These are phyloP conservation scores for Colletotrichum spaethianum DNA, from an alignment of 2,329 filamentous ascomycete species.

Conservation along the genomic window DNA sequence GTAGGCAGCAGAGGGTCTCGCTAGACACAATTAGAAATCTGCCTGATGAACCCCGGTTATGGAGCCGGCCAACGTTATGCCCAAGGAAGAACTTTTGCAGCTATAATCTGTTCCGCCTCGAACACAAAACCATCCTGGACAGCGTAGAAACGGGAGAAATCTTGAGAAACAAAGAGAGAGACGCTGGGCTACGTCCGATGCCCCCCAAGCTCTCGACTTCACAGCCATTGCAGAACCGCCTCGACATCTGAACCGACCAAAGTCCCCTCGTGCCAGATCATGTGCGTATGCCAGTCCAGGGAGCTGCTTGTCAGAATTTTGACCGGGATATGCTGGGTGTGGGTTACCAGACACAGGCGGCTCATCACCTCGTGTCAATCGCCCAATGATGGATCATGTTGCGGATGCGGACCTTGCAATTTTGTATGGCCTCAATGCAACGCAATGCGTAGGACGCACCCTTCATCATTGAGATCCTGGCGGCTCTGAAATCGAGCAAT, in stretches of 20 bases:
- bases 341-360: neutral
- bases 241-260: slow-evolving; percentile 33
- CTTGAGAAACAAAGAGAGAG: slow-evolving; percentile 7
- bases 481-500: slow-evolving; percentile 1
- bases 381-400: neutral
- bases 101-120: slow-evolving; percentile 13
- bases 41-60: slow-evolving; percentile 30
- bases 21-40: slow-evolving; percentile 14
- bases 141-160: neutral
- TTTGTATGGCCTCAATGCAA: slow-evolving; percentile 28
- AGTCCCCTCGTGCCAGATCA: slow-evolving; percentile 41
- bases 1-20: slow-evolving; percentile 26
- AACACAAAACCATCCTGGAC: slow-evolving; percentile 4
- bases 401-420: neutral
- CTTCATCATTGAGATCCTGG: neutral
- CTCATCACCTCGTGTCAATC: slow-evolving; percentile 5
- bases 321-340: slow-evolving; percentile 16
- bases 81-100: slow-evolving; percentile 36
- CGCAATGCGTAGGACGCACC: neutral
- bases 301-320: slow-evolving; percentile 18
- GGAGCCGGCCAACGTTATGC: neutral
- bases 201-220: neutral
- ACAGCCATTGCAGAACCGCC: slow-evolving; percentile 4
- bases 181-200: neutral
- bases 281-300: slow-evolving; percentile 20